Percentiles rank a stretch among this genome's conserved stretches.
Evolutionary conservation across 768 basidiomycete genomes (phyloP).

Genomic region (Trametes elegans): DNA sequence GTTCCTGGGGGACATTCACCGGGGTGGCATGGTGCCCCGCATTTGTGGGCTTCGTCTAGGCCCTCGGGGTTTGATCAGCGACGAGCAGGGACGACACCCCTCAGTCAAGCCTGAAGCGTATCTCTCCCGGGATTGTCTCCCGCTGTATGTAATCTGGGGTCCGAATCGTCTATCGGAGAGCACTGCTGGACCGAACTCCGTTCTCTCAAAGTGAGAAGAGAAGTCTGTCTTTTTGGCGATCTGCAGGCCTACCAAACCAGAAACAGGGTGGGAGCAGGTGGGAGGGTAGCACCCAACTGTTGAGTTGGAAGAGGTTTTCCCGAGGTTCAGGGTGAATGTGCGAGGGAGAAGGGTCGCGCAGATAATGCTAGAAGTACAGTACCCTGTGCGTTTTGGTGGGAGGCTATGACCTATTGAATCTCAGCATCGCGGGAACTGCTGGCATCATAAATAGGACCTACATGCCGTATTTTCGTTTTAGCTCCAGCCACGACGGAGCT

Average conservation of each 20-base stretch:
- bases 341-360: neutral
- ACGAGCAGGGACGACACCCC: neutral
- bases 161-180: neutral
- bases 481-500: constrained; percentile 69
- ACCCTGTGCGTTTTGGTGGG: constrained; percentile 15
- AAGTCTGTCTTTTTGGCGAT: neutral
- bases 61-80: neutral
- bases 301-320: neutral
- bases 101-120: neutral
- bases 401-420: constrained; percentile 10
- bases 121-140: neutral
- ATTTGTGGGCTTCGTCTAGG: neutral
- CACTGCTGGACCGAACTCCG: neutral
- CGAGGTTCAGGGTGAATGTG: neutral
- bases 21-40: constrained; percentile 3
- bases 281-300: neutral
- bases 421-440: constrained; percentile 7
- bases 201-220: neutral
- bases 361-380: constrained; percentile 4
- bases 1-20: constrained; percentile 9
- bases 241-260: neutral
- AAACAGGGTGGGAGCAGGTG: neutral
- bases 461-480: constrained; percentile 74
- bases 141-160: constrained; percentile 10
- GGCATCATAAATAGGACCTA: constrained; percentile 23